Conservation (phyloP, 768 basidiomycete species). For the Mrakia blollopis region DNA sequence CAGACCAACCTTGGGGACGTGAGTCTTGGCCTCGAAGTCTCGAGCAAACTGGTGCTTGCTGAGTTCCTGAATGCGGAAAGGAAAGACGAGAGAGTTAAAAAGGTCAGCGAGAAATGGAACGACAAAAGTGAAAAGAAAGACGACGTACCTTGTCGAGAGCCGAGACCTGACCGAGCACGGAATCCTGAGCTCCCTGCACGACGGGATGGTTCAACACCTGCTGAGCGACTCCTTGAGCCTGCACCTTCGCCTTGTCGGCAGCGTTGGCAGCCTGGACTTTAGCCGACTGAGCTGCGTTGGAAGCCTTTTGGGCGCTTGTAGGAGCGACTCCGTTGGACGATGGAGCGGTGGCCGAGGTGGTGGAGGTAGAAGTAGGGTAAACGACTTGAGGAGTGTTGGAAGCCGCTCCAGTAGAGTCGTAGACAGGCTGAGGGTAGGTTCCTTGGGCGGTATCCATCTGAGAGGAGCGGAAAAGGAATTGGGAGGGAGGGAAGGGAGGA, state of each 20-base stretch:
- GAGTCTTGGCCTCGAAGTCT: conserved; percentile 76
- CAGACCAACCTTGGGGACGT: conserved; percentile 56
- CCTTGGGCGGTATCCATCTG: background rate
- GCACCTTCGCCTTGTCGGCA: background rate
- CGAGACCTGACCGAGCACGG: background rate
- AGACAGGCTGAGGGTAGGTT: conserved; percentile 12
- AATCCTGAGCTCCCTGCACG: conserved; percentile 54
- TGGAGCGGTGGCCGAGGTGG: background rate
- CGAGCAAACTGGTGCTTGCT: conserved; percentile 71
- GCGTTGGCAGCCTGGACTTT: background rate
- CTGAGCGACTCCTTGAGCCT: conserved; percentile 45
- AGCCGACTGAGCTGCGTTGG: background rate
- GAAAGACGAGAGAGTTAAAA: background rate
- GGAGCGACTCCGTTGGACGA: background rate
- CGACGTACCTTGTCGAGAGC: background rate
- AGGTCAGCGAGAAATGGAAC: background rate
- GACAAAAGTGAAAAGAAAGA: background rate
- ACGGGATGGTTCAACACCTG: conserved; percentile 83
- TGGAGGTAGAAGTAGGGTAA: background rate
- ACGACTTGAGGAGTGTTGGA: background rate
- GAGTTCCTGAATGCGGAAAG: conserved; percentile 40
- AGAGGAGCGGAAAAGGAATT: background rate
- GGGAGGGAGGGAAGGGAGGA: background rate
- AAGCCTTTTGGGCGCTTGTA: background rate
- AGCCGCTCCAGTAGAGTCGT: background rate